A percentile compares a stretch with the other conserved stretches of the same genome.
These are phyloP conservation scores for Pseudopyrenochaeta lycopersici DNA, from an alignment of 2,329 filamentous ascomycete species.

Conservation along the genomic window DNA sequence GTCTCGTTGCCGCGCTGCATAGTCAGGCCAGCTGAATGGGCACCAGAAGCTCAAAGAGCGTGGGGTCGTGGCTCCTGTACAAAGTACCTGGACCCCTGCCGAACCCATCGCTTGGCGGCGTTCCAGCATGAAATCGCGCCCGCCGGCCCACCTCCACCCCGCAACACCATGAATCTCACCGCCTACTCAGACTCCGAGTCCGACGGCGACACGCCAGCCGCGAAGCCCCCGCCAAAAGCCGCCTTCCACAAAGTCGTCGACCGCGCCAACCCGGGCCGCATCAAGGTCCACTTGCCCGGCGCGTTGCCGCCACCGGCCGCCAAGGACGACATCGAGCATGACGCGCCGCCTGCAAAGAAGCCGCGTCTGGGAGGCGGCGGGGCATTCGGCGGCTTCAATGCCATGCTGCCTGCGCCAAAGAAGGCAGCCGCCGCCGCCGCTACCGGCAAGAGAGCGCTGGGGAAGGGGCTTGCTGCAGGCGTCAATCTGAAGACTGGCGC, in stretches of 20 bases:
- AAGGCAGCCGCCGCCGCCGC: constrained; percentile 46
- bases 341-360: constrained; percentile 71
- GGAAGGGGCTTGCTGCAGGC: constrained; percentile 59
- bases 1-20: constrained; percentile 16
- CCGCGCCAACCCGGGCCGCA: constrained; percentile 81
- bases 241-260: constrained; percentile 83
- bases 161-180: constrained; percentile 73
- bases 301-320: constrained; percentile 53
- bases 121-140: constrained; percentile 20
- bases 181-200: constrained; percentile 84
- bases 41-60: constrained; percentile 21
- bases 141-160: constrained; percentile 11
- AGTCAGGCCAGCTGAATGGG: constrained; percentile 46
- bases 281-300: constrained; percentile 79
- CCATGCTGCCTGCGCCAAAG: constrained; percentile 87
- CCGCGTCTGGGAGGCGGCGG: constrained; percentile 69
- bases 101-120: constrained; percentile 21
- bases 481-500: constrained; percentile 84
- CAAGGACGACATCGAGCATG: constrained; percentile 53
- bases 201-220: constrained; percentile 63
- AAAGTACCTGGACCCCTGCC: constrained; percentile 23
- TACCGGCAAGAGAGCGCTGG: constrained; percentile 44
- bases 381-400: constrained; percentile 82
- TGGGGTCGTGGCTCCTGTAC: constrained; percentile 3
- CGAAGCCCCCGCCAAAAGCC: constrained; percentile 62